phyloP scores from a whole-genome alignment of 192 early-diverging fungal species.

The Umbelopsis isabellina region DNA sequence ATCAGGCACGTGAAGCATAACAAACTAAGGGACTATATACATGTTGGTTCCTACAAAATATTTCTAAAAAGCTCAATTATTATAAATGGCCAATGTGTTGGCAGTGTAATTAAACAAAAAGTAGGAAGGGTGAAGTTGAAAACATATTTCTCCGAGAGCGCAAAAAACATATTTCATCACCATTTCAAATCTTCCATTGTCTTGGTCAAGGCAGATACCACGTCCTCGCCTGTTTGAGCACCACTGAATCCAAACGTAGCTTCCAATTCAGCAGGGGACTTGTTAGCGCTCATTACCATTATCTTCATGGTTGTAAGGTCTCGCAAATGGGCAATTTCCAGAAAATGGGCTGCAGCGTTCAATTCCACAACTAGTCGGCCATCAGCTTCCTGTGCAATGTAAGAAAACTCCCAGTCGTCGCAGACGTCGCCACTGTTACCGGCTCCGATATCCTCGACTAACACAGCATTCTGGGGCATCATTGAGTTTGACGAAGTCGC shows the following conservation, averaged over 20 bases:
- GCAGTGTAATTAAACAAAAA: background rate
- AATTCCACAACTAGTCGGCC: constrained; percentile 22
- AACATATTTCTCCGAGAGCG: background rate
- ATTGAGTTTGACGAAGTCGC: background rate
- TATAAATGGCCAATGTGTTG: too few species aligned
- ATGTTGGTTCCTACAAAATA: too few species aligned
- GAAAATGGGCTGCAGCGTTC: constrained; percentile 23
- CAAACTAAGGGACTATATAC: too few species aligned
- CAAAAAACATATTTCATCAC: constrained; percentile 4
- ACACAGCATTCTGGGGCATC: background rate
- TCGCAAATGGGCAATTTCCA: constrained; percentile 16
- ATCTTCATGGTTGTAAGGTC: constrained; percentile 25
- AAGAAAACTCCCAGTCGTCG: constrained; percentile 28
- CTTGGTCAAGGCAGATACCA: constrained; percentile 24
- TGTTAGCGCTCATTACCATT: constrained; percentile 24
- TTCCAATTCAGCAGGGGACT: constrained; percentile 4
- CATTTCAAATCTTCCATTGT: constrained; percentile 30
- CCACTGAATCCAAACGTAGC: constrained; percentile 17
- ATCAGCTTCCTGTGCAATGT: constrained; percentile 21
- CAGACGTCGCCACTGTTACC: constrained; percentile 1
- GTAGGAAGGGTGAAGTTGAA: background rate
- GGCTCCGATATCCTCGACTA: constrained; percentile 15
- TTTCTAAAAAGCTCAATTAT: too few species aligned
- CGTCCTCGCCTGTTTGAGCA: constrained; percentile 21
- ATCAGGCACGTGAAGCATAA: too few species aligned